Percentiles rank a stretch among this genome's conserved stretches.
Conservation (phyloP, 176 grass and related monocot species). For the barley (Hordeum vulgare) region DNA sequence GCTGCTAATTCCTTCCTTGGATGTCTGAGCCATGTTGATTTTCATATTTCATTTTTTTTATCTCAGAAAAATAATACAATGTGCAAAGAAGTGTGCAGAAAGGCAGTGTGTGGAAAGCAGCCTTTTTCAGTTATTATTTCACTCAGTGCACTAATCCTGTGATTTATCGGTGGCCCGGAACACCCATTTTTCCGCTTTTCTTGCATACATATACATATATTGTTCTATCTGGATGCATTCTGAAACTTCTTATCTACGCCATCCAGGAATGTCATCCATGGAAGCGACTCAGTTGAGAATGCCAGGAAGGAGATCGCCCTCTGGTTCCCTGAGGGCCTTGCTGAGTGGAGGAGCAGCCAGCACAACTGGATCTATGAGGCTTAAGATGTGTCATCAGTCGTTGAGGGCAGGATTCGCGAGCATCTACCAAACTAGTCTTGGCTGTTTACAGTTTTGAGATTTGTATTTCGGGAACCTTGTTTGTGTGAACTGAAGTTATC, state of each 20-base stretch:
- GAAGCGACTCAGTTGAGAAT: constrained; percentile 87
- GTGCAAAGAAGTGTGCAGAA: too few species aligned
- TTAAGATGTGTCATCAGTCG: constrained; percentile 9
- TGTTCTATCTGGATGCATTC: background rate
- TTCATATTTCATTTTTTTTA: background rate
- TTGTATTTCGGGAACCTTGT: constrained; percentile 27
- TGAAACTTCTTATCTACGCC: background rate
- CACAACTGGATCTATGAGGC: constrained; percentile 97
- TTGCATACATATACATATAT: background rate
- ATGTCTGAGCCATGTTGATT: constrained; percentile 28
- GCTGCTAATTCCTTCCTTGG: constrained; percentile 61
- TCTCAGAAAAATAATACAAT: background rate
- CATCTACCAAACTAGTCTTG: background rate
- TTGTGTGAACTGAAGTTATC: constrained; percentile 24
- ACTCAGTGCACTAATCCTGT: background rate
- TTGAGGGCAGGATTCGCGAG: background rate
- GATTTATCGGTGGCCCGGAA: background rate
- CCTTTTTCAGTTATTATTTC: too few species aligned
- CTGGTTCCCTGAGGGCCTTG: constrained; percentile 78
- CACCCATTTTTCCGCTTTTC: background rate
- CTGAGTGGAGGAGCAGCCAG: constrained; percentile 68
- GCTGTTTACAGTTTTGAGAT: constrained; percentile 18
- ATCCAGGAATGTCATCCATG: constrained; percentile 91
- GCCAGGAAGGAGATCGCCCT: constrained; percentile 88
- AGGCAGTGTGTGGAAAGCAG: too few species aligned